Percentiles rank a stretch among this genome's conserved stretches.
Conservation (phyloP, 345 rosid species). For the Aquilaria yunnanensis region DNA sequence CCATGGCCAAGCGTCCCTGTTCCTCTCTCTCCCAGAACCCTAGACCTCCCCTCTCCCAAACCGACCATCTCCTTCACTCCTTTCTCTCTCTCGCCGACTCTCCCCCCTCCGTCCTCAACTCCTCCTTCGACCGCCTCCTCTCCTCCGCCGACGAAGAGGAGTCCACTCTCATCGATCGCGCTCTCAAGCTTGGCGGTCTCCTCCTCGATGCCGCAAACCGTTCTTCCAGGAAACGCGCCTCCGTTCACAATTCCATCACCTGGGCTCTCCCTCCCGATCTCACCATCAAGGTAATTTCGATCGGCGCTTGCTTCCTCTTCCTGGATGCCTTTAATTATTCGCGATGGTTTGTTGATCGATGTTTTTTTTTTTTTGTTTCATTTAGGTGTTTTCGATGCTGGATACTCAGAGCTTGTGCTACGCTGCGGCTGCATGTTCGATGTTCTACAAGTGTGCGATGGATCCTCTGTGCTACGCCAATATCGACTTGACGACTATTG, state of each 20-base stretch:
- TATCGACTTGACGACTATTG: conserved; percentile 67
- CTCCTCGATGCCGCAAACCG: conserved; percentile 60
- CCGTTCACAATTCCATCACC: conserved; percentile 48
- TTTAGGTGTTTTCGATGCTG: conserved; percentile 79
- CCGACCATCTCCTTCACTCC: conserved; percentile 41
- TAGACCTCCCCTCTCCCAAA: conserved; percentile 17
- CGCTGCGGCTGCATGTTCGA: conserved; percentile 66
- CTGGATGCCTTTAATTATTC: neutral
- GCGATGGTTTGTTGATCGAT: neutral
- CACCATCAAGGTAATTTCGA: conserved; percentile 49
- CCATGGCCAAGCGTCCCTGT: conserved; percentile 67
- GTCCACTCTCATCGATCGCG: conserved; percentile 55
- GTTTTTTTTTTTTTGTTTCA: neutral
- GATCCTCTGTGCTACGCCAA: conserved; percentile 69
- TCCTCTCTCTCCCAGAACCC: conserved; percentile 25
- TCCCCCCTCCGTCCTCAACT: conserved; percentile 41
- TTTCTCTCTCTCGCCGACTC: conserved; percentile 46
- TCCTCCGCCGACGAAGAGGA: conserved; percentile 46
- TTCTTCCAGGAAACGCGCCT: conserved; percentile 61
- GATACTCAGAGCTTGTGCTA: conserved; percentile 78
- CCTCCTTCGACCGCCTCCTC: conserved; percentile 59
- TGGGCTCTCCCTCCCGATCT: conserved; percentile 85
- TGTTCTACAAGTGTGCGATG: conserved; percentile 82
- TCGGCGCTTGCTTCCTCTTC: neutral
- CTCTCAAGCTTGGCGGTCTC: conserved; percentile 46